Evolutionary conservation across 345 rosid genomes (phyloP).

Genomic region (Moricandia moricandioides): DNA sequence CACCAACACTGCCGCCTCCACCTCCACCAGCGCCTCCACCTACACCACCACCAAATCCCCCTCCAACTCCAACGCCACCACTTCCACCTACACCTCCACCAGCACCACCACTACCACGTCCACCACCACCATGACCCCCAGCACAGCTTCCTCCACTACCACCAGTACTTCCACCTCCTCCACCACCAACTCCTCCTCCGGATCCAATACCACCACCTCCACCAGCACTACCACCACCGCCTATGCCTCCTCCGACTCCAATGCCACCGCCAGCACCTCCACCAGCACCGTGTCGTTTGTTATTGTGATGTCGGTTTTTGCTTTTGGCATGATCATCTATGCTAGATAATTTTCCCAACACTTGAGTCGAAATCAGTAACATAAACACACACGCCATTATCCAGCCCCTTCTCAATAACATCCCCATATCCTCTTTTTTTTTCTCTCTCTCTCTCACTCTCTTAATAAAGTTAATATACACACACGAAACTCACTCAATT

Average conservation of each 20-base stretch:
- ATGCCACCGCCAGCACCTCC: neutral
- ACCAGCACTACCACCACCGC: constrained; percentile 1
- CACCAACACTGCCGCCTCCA: neutral
- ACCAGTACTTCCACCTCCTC: neutral
- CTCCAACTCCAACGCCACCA: neutral
- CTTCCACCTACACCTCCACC: neutral
- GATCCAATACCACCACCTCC: constrained; percentile 7
- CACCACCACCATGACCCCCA: neutral
- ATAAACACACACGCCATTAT: constrained; percentile 18
- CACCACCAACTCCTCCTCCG: neutral
- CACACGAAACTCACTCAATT: constrained; percentile 8
- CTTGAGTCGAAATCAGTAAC: constrained; percentile 15
- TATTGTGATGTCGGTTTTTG: constrained; percentile 6
- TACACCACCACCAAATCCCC: neutral
- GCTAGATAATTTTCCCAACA: constrained; percentile 4
- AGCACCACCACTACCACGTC: neutral
- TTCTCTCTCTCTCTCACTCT: neutral
- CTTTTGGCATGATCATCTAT: neutral
- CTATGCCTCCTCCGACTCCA: neutral
- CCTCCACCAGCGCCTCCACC: neutral
- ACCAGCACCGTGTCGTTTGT: neutral
- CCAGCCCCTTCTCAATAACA: constrained; percentile 29
- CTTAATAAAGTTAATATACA: neutral
- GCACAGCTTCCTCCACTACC: neutral
- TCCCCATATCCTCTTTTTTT: constrained; percentile 7